phyloP scores from a whole-genome alignment of 208 protist genomes.

The Endotrypanum monterogeii region DNA sequence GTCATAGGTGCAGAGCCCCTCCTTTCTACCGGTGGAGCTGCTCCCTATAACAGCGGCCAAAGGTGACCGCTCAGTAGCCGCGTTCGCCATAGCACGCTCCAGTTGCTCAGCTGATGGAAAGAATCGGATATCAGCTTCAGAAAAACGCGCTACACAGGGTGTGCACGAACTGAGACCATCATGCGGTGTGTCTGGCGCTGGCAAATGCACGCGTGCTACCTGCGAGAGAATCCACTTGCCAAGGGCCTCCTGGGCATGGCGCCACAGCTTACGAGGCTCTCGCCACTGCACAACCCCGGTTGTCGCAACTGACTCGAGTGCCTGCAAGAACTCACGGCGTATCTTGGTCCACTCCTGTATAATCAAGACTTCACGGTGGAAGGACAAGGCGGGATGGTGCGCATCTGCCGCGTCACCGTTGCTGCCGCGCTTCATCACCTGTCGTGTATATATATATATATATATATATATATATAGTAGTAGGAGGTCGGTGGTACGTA shows the following conservation, averaged over 20 bases:
- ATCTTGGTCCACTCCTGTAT: slow-evolving; percentile 69
- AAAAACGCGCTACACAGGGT: slow-evolving; percentile 4
- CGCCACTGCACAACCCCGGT: slow-evolving; percentile 41
- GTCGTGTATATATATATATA: not conserved
- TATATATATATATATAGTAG: too few species aligned
- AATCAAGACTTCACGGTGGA: slow-evolving; percentile 84
- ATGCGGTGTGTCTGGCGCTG: not conserved
- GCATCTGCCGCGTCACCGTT: slow-evolving; percentile 35
- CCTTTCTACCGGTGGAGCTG: not conserved
- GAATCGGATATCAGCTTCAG: slow-evolving; percentile 35
- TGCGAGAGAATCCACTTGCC: slow-evolving; percentile 91
- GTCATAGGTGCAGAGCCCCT: slow-evolving; percentile 52
- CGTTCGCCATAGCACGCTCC: slow-evolving; percentile 3
- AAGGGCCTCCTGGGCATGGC: slow-evolving; percentile 83
- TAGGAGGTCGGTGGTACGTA: too few species aligned
- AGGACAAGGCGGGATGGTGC: slow-evolving; percentile 63
- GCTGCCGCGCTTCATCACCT: slow-evolving; percentile 56
- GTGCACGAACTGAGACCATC: not conserved
- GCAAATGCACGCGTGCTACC: slow-evolving; percentile 54
- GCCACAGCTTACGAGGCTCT: slow-evolving; percentile 84
- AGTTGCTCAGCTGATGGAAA: slow-evolving; percentile 42
- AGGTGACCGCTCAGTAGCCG: not conserved
- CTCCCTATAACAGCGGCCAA: not conserved
- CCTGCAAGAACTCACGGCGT: slow-evolving; percentile 67
- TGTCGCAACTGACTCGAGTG: slow-evolving; percentile 33